These are phyloP conservation scores for Tagetes erecta DNA, from an alignment of 129 eudicot species.

Conservation along the genomic window DNA sequence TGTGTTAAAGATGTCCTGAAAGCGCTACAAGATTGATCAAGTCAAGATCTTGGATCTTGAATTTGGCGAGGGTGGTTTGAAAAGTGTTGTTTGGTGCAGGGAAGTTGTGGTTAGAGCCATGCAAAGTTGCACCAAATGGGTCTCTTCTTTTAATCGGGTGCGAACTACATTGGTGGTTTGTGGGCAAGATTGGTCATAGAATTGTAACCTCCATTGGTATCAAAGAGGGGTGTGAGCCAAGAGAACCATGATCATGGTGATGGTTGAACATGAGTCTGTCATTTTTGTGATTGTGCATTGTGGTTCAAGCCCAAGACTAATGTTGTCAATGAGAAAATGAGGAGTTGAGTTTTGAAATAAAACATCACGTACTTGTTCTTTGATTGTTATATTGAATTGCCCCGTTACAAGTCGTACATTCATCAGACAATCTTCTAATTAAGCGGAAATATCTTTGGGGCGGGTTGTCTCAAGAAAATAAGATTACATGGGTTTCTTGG, in stretches of 20 bases:
- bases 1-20: conserved; percentile 46
- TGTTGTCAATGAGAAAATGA: not conserved
- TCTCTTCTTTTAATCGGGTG: conserved; percentile 89
- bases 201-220: conserved; percentile 60
- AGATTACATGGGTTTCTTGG: too few relatives aligned
- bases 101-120: conserved; percentile 75
- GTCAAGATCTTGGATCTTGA: conserved; percentile 64
- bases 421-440: too few relatives aligned
- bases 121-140: conserved; percentile 68
- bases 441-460: too few relatives aligned
- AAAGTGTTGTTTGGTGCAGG: conserved; percentile 94
- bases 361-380: too few relatives aligned
- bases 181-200: conserved; percentile 79
- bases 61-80: conserved; percentile 77
- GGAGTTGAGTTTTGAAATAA: conserved; percentile 7
- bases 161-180: conserved; percentile 46
- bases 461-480: too few relatives aligned
- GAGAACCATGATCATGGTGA: conserved; percentile 13
- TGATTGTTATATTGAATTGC: too few relatives aligned
- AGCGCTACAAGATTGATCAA: conserved; percentile 78
- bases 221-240: conserved; percentile 22
- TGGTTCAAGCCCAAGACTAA: conserved; percentile 21
- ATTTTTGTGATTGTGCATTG: conserved; percentile 13
- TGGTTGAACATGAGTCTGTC: conserved; percentile 8
- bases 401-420: too few relatives aligned